A percentile compares a stretch with the other conserved stretches of the same genome.
phyloP scores from a whole-genome alignment of 345 rosid genomes.

The Salix dunnii region DNA sequence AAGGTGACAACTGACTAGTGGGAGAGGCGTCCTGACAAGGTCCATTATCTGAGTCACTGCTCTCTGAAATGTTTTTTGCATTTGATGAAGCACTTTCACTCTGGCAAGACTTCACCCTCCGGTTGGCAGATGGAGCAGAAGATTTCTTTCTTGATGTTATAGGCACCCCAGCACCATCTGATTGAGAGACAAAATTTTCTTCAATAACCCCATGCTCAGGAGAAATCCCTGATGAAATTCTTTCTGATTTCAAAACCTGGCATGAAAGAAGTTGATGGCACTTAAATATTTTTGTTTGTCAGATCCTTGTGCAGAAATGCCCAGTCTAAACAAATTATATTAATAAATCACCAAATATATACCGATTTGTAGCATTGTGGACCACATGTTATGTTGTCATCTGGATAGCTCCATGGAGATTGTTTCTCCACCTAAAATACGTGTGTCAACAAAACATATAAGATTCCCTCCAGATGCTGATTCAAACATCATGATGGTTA shows the following conservation, averaged over 20 bases:
- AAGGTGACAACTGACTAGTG: conserved; percentile 42
- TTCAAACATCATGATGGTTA: conserved; percentile 21
- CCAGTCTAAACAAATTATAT: conserved; percentile 4
- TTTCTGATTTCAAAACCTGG: conserved; percentile 66
- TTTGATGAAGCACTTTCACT: conserved; percentile 95
- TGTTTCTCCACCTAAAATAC: conserved; percentile 77
- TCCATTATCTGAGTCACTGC: conserved; percentile 88
- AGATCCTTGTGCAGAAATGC: conserved; percentile 11
- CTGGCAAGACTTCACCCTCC: conserved; percentile 56
- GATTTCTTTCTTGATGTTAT: conserved; percentile 49
- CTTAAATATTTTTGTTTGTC: conserved; percentile 6
- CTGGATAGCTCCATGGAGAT: conserved; percentile 57
- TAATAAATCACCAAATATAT: conserved; percentile 16
- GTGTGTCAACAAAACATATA: conserved; percentile 20
- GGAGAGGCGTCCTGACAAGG: conserved; percentile 46
- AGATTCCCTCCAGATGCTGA: conserved; percentile 17
- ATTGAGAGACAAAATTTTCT: conserved; percentile 48
- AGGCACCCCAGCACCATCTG: conserved; percentile 48
- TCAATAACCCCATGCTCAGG: conserved; percentile 42
- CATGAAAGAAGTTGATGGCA: conserved; percentile 15
- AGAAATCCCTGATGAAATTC: conserved; percentile 25
- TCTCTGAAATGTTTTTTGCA: conserved; percentile 65
- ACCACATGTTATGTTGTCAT: conserved; percentile 71
- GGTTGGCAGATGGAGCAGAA: conserved; percentile 46
- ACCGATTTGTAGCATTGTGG: conserved; percentile 73